Evolutionary conservation across 768 basidiomycete species (phyloP), one percentile per base, ranked within the genome.

Genomic region (Pulveroboletus sp.): DNA sequence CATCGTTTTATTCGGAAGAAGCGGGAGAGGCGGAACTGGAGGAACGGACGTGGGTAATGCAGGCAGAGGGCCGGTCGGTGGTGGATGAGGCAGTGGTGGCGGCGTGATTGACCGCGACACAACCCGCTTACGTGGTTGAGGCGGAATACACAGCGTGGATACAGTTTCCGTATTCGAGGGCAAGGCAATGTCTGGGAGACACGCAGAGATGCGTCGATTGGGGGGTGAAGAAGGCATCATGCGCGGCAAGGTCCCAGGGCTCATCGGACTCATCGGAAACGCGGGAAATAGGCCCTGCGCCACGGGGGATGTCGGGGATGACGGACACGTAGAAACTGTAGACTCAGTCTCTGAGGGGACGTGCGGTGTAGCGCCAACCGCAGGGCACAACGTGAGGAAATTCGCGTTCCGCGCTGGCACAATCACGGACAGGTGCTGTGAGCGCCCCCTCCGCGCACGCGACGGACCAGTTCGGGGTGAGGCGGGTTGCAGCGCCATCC

Each of bases 31-130:
- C 0, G 62, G 62, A n/a, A 66, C 56, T 5, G 62, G 63, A 1
- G 65, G 60, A 16, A 57, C 23, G 5, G 40, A 45, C 8, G 52
- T 51, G 32, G 65, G 65, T 20, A 66, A 45, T 6, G 67, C 58
- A 52, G 67, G 65, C 14, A 67, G 41, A 32, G 67, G 65, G 2
- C 65, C 58, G 3, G 50, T 60, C 10, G 65, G 65, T 4, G 65
- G 67, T 33, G 65, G 65, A 17, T 52, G 56, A 39, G 56, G 58
- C 1, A 57, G 42, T 23, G 65, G 60, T 9, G 65, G 65, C 1
- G 65, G 56, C 4, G 58, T 64, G 34, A 52, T 31, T 9, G 62
- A 56, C 23, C 65, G 65, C 20, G 65, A 64, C 11, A 60, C 40
- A 6, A 55, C 51, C 42, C 62, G 56, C 33, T 56, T 55, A n/a